A percentile compares a stretch with the other conserved stretches of the same genome.
phyloP scores from a whole-genome alignment of 2,329 filamentous ascomycete species.

The Venturiaceae sp. region DNA sequence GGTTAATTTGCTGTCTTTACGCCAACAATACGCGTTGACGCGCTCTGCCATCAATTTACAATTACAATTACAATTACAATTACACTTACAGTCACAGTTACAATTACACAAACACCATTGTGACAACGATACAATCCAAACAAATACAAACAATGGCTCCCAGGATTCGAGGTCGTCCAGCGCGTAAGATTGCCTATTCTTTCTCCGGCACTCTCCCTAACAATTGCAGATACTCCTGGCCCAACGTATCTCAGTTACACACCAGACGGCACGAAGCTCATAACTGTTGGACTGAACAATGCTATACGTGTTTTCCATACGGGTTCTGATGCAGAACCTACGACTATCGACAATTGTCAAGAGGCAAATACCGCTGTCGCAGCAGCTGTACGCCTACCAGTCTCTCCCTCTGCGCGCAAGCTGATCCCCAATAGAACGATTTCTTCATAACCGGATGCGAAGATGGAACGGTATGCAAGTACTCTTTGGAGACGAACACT shows the following conservation, averaged over 20 bases:
- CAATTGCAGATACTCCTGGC: conserved; percentile 63
- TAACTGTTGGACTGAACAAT: conserved; percentile 90
- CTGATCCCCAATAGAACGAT: conserved; percentile 44
- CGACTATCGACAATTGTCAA: conserved; percentile 81
- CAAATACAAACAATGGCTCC: not conserved
- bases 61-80: too few species aligned
- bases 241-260: conserved; percentile 84
- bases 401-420: conserved; percentile 15
- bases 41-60: too few species aligned
- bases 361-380: conserved; percentile 77
- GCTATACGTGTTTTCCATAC: conserved; percentile 88
- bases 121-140: too few species aligned
- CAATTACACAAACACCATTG: not conserved
- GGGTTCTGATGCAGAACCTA: conserved; percentile 83
- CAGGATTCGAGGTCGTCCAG: conserved; percentile 20
- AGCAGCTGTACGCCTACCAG: conserved; percentile 43
- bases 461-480: conserved; percentile 92
- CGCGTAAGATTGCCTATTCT: conserved; percentile 16
- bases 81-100: too few species aligned
- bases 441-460: conserved; percentile 87
- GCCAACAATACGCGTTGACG: too few species aligned
- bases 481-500: conserved; percentile 62
- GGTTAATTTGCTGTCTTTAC: not conserved
- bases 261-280: conserved; percentile 72
- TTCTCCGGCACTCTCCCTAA: not conserved